These are phyloP conservation scores for Pseudogymnoascus verrucosus DNA, from an alignment of 2,329 filamentous ascomycete genomes.

Conservation along the genomic window DNA sequence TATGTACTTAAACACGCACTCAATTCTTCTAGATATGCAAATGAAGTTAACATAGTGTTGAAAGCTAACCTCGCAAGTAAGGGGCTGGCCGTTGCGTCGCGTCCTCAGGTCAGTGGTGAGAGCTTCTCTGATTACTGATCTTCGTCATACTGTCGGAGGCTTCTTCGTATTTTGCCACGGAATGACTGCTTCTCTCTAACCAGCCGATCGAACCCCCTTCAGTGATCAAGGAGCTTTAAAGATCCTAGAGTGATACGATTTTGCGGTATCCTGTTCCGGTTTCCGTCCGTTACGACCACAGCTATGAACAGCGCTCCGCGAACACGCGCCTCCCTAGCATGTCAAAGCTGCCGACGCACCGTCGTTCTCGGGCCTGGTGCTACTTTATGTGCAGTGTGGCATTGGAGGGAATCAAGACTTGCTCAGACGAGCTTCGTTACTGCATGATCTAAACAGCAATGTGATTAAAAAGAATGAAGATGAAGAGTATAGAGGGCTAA, in stretches of 20 bases:
- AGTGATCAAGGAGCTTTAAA: background rate
- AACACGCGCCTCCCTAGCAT: background rate
- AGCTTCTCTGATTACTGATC: background rate
- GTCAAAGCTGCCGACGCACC: background rate
- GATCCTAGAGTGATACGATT: background rate
- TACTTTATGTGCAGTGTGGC: conserved; percentile 1
- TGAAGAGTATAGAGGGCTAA: background rate
- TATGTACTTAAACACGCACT: background rate
- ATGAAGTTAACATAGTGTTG: background rate
- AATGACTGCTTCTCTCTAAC: background rate
- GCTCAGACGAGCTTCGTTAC: background rate
- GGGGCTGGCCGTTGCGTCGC: background rate
- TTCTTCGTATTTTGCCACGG: background rate
- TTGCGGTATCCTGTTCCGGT: background rate
- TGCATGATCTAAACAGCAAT: background rate
- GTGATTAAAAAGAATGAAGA: background rate
- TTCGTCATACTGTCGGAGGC: background rate
- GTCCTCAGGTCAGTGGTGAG: background rate
- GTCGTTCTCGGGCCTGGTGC: conserved; percentile 8
- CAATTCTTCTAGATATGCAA: background rate
- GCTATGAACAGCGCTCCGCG: background rate
- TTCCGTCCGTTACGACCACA: too few relatives aligned
- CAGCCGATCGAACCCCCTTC: background rate
- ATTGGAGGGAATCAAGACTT: conserved; percentile 7
- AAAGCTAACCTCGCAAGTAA: background rate